Evolutionary conservation across 2,329 filamentous ascomycete species (phyloP), one percentile per base, ranked within the genome.

Genomic region (Nakataea oryzae): DNA sequence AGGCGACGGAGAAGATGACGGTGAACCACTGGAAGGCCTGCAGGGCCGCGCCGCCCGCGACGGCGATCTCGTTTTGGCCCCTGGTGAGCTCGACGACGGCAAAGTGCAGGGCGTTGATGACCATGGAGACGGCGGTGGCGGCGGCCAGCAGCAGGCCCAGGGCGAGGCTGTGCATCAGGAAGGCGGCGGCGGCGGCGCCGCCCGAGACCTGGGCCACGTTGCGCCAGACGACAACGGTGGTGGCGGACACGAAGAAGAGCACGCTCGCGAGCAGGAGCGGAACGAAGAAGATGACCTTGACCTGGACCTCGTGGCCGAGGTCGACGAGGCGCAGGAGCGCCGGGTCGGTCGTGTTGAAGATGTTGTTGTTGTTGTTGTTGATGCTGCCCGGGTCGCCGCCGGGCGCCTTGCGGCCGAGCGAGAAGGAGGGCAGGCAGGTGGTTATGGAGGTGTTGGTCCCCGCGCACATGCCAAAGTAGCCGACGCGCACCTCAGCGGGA

Each of bases 231-330:
- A 62, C 34, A 17, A 62, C 27, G 24, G 32, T 50, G 24, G 28
- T 14, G 34, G 57, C 28, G 12, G 55, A 65, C 57, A 70, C 70
- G 65, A 68, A 65, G 64, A 74, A 71, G 64, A 72, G 72, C 69
- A 67, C 34, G 26, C 30, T 29, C 13, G 55, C 61, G 26, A 62
- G 55, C 24, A 62, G 57, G 55, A 62, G 41, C 13, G 61, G 61
- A 27, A 62, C 61, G 56, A 62, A 62, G 61, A 62, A 58, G 56
- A 62, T 58, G 55, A 62, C 57, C 28, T 58, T 58, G 34, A 54
- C 34, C 56, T 62, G 61, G 27, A 62, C 47, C 61, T 62, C 55
- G 56, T 58, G 61, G 34, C 61, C 61, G 8, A 62, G 61, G 26
- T 58, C 55, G 7, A 62, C 34, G 11, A 62, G 57, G 14, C 57